phyloP scores from a whole-genome alignment of 257 asterid genomes.

The Solanum megistacrolobum region DNA sequence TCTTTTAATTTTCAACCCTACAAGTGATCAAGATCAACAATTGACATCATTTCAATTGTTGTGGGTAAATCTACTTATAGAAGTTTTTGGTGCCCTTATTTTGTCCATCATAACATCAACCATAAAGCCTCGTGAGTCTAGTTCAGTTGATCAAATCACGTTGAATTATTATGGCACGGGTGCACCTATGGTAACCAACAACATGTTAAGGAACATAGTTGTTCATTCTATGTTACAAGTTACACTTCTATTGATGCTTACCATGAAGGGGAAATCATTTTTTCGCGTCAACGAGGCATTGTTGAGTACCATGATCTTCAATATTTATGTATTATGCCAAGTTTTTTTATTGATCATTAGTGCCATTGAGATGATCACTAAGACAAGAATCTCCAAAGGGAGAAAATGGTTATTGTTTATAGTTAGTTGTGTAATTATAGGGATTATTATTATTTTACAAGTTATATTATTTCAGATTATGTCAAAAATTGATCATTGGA shows the following conservation, averaged over 20 bases:
- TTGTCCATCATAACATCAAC: slow-evolving; percentile 7
- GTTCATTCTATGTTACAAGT: slow-evolving; percentile 22
- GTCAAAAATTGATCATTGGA: slow-evolving; percentile 14
- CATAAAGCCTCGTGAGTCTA: neutral
- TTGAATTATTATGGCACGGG: neutral
- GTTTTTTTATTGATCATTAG: slow-evolving; percentile 22
- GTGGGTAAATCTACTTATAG: slow-evolving; percentile 29
- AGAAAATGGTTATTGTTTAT: neutral
- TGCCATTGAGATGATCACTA: slow-evolving; percentile 4
- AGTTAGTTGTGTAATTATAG: neutral
- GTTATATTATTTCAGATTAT: slow-evolving; percentile 9
- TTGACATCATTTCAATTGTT: slow-evolving; percentile 23
- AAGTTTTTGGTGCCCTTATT: slow-evolving; percentile 22
- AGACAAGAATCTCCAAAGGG: neutral
- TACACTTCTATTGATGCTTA: slow-evolving; percentile 1
- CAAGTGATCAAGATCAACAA: neutral
- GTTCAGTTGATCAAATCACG: neutral
- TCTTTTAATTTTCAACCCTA: neutral
- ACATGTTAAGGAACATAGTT: slow-evolving; percentile 15
- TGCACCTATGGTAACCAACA: slow-evolving; percentile 11
- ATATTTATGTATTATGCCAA: slow-evolving; percentile 26
- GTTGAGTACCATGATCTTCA: slow-evolving; percentile 14
- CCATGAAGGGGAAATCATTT: slow-evolving; percentile 12
- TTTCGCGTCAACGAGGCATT: neutral
- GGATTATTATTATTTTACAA: slow-evolving; percentile 5